Evolutionary conservation across 192 early-diverging fungal species (phyloP), one percentile per base, ranked within the genome.

Genomic region (Entomortierella lignicola): DNA sequence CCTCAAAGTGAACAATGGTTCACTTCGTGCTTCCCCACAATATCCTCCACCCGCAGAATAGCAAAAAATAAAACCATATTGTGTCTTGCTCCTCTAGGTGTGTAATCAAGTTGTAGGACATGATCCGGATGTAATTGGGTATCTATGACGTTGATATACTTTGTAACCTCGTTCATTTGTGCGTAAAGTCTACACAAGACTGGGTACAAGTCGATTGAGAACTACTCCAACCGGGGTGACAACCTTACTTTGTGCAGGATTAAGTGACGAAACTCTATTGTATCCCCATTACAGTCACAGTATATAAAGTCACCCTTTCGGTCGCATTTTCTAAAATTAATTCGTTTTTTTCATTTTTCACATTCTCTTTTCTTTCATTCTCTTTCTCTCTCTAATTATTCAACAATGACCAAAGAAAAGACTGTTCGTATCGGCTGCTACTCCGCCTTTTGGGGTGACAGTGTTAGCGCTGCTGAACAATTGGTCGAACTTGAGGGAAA

Each of bases 401-500:
- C 29, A 56, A 48, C 18, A 47, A 69, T 69, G 67, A 34, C 67
- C 7, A 44, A 60, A 17, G 58, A 72, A 63, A 71, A 77, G 48
- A 72, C 83, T 31, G 72, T 91, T 42, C 84, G 88, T 51, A 86
- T 91, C 43, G 89, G 87, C 25, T 91, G 86, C 63, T 89, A 85
- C 53, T 81, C 72, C 55, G 89, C 89, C 37, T 89, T 89, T 67
- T 89, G 86, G 89, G 90, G 89, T 6, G 89, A 91, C 63, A 85
- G 82, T 10, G 80, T 81, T 31, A 71, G 80, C 32, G 87, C 87
- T 42, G 87, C 88, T 34, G 62, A 69, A 43, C 89, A 91, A 62
- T 68, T 91, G 17, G 84, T 91, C 30, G 55, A 75, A 15, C 69
- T 79, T 30, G 83, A 88, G 56, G 74, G 79, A 21, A 55, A 72